Evolutionary conservation across 495 filamentous ascomycete species (phyloP), one percentile per base, ranked within the genome.

Genomic region (Podospora pseudopauciseta): DNA sequence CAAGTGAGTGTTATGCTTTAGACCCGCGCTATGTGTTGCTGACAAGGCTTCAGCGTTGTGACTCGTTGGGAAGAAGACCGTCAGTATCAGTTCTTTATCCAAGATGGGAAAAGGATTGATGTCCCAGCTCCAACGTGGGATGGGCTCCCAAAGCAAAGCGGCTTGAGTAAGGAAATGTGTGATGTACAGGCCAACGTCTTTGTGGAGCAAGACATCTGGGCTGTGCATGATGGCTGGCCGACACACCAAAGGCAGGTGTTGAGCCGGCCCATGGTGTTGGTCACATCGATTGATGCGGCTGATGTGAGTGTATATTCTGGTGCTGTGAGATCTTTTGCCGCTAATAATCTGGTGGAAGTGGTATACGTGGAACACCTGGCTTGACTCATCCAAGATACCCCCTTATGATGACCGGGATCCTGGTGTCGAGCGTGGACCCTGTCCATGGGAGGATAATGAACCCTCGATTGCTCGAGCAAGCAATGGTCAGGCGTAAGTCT

Each of bases 1-100:
- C 72, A 92, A 89, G 71, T 72, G 30, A 30, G 71, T 68, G 18
- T n/a, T 26, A 9, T n/a, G 26, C 20, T 28, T 54, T 7, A 20
- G 5, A 4, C 13, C 1, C 58, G 5, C 26, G 13, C 23, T 60
- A 3, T 20, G 16, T 32, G 0, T 61, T 61, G 27, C 23, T 20
- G 27, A 27, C 27, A 28, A 20, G 15, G 19, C 11, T 16, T 5
- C 53, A 72, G 71, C 32, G 87, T 91, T 27, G 87, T 91, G 56
- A 90, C 89, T 5, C 88, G 89, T 72, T 92, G 91, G 69, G 18
- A 54, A 4, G 67, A 60, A 5, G n/a, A 58, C n/a, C 55, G 77
- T 72, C 65, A 83, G 87, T 77, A 86, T 91, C 79, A 82, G 63
- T 82, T 90, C 76, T 91, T 91, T 79, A 83, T 91, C 53, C 90